Evolutionary conservation across 2,329 filamentous ascomycete species (phyloP), one percentile per base, ranked within the genome.

Genomic region (Blastomyces emzantsi): DNA sequence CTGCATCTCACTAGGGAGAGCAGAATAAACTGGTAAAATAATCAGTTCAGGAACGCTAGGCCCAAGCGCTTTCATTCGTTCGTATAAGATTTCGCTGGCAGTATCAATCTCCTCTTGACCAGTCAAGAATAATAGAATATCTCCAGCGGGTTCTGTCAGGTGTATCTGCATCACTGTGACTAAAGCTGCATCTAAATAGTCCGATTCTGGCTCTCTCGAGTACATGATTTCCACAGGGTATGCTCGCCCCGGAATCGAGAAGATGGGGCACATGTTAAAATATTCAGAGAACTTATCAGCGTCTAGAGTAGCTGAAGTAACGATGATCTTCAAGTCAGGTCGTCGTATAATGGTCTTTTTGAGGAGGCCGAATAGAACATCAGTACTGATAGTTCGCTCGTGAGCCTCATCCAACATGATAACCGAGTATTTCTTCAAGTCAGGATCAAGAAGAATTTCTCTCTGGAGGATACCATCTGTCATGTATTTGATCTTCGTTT

Each of bases 381-480:
- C 94, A 0, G 94, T 99, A 0, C 93, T 86, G 69, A 99, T 96
- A 0, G 94, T 99, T 65, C 94, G 87, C 75, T 99, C 94, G 85
- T 99, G 94, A 3, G 94, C 94, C 74, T 99, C 94, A 74, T 99
- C 94, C 70, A 99, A 83, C 88, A 99, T 99, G 72, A 99, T 97
- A 65, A 94, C 91, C 0, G 92, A 96, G 73, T 99, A 99, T 68
- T 90, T 86, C 72, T 84, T 89, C 68, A 99, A 79, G 70, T 96
- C 89, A 0, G 92, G 90, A 73, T 99, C 94, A 69, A 97, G 83
- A 61, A 99, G 82, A 73, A 97, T 92, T 78, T 99, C 94, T 79
- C 94, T 85, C 78, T 97, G 87, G 74, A 99, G 84, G 90, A 97
- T 97, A 76, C 94, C 94, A 71, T 99, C 94, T 19, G 94, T 99